Base-by-base conservation (phyloP, 2,329 filamentous ascomycete species). In the Trichoderma sp. region DNA sequence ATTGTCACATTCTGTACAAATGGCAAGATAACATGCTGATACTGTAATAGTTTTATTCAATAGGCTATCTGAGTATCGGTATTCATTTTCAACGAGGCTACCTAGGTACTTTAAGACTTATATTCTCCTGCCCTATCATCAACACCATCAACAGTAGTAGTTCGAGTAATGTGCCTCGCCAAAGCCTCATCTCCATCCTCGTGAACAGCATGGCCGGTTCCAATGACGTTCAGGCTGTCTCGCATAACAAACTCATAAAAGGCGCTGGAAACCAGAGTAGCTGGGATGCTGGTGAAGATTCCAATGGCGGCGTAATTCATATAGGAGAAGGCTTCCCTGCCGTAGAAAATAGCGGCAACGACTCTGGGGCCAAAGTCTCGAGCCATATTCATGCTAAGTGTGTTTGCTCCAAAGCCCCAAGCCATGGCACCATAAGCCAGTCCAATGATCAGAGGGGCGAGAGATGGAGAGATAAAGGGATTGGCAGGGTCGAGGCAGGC, bases 281-380 rank as follows among this genome's bases (percentile, higher is more conserved):
- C 85, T 0, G 85, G 86, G 4, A 88, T 76, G 70, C 87, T 87
- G 68, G 86, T 84, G 7, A 88, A 75, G 45, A 88, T 82, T 1
- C 80, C 77, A 57, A 88, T 87, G 75, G 84, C 84, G 4, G 80
- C 76, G 71, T 87, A 87, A 29, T 70, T 68, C 69, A 68, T 72
- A 67, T 75, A 72, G 0, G 72, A 73, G 32, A 74, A 75, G 1
- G 73, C 73, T 37, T 72, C 72, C 29, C 48, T 65, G 29, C 73
- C 73, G n/a, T 70, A 75, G 67, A 87, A 87, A 68, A 87, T 87
- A 17, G 84, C 84, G 6, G 84, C 85, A 1, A 88, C 86, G 29
- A 88, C 82, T 19, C 86, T 82, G 2, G 84, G 83, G n/a, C 86
- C 86, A 15, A 88, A 77, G 72, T 89, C 86, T 72, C 86, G 78